Base-by-base conservation (phyloP, 1,139 yeast genomes). In the Blastobotrys ciferrii region DNA sequence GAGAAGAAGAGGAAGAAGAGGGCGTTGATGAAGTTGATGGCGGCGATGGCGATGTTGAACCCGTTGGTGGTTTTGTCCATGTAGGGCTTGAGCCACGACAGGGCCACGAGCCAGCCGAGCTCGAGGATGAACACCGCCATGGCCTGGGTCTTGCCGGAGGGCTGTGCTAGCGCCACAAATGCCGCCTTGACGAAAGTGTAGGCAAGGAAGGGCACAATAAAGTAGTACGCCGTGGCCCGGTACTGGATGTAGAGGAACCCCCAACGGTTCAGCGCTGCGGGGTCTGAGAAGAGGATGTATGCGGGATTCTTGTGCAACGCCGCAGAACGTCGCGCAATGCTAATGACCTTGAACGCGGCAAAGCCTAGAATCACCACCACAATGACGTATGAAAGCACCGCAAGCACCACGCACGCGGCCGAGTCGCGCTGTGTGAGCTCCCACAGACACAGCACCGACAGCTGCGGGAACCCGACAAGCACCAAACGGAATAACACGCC, bases 11-110 rank as follows among this genome's bases (percentile, higher is more conserved):
- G 71, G 68, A 87, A 91, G 71, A 92, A 85, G 47, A 92, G 31
- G 6, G 52, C 49, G 35, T 48, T 40, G 52, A 53, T 71, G 49
- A 89, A 77, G 62, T 84, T 86, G 59, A 92, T 82, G 39, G 87
- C 78, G 31, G 87, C 80, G 60, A 92, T 88, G 45, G 87, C 78
- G 60, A 92, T 91, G 69, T 91, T 92, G 77, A 91, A 87, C 25
- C 82, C 84, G 64, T 94, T 92, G 20, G 98, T 91, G 69, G 95
- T 79, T 69, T 85, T 89, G 71, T 92, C 98, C 92, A 94, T 82
- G 66, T 80, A 92, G 3, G 98, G 98, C 67, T 92, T 81, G 53
- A 77, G 72, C 75, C 80, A 77, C 61, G 91, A 82, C 32, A 89
- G 61, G 1, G 73, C 73, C 30, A 77, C 76, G 57, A 86, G 78